A percentile compares a stretch with the other conserved stretches of the same genome.
phyloP scores from a whole-genome alignment of 257 asterid species.

The Vinca minor region DNA sequence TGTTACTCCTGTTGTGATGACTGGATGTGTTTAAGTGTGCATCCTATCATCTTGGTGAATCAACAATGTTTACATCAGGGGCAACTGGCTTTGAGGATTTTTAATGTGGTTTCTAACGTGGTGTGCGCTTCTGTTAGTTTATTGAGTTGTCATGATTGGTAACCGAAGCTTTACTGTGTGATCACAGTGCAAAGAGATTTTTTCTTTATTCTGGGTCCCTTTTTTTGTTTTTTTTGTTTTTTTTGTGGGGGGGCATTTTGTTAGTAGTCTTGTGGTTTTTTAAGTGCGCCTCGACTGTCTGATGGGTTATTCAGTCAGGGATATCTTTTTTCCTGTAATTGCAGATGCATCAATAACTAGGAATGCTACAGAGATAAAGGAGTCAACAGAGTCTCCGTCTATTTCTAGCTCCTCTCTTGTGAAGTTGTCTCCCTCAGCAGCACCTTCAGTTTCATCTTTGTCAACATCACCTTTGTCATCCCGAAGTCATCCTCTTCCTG shows the following conservation, averaged over 20 bases:
- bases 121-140: background rate
- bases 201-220: background rate
- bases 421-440: slow-evolving; percentile 58
- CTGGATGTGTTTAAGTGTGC: background rate
- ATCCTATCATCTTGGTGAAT: background rate
- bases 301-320: background rate
- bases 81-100: background rate
- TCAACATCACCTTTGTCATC: slow-evolving; percentile 64
- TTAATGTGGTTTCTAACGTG: background rate
- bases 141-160: background rate
- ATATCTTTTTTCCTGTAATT: slow-evolving; percentile 1
- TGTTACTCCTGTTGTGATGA: background rate
- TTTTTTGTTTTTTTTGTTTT: background rate
- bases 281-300: background rate
- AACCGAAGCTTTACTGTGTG: background rate
- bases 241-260: background rate
- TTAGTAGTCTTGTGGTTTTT: background rate
- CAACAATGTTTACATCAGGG: background rate
- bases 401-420: slow-evolving; percentile 55
- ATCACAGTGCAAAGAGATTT: background rate
- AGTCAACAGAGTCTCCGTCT: slow-evolving; percentile 38
- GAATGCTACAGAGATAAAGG: slow-evolving; percentile 40
- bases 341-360: slow-evolving; percentile 26
- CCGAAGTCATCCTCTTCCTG: slow-evolving; percentile 52
- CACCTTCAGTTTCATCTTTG: slow-evolving; percentile 57